A percentile compares a stretch with the other conserved stretches of the same genome.
Conservation (phyloP, 768 basidiomycete genomes). For the Phlebiopsis flavidoalba region DNA sequence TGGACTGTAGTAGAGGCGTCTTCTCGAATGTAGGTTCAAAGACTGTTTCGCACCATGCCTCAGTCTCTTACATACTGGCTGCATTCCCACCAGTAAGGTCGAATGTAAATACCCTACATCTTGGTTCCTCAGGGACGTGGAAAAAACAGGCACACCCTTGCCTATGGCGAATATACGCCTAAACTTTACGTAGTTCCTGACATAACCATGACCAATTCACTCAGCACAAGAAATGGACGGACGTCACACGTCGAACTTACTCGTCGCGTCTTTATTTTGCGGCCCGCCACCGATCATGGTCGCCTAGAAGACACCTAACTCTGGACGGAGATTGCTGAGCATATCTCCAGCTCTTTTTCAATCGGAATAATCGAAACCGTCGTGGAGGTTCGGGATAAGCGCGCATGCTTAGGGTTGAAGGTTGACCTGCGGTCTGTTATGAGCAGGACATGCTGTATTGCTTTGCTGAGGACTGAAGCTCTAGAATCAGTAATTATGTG, state of each 20-base stretch:
- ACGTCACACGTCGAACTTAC: constrained; percentile 33
- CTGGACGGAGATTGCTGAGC: constrained; percentile 52
- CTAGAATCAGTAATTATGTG: background rate
- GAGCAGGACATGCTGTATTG: constrained; percentile 55
- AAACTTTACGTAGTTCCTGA: constrained; percentile 61
- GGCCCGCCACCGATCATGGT: constrained; percentile 86
- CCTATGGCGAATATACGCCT: constrained; percentile 58
- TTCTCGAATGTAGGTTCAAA: constrained; percentile 16
- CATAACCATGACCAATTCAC: constrained; percentile 52
- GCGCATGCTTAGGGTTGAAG: background rate
- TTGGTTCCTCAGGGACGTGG: constrained; percentile 87
- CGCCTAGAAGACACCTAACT: constrained; percentile 80
- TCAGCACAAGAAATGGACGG: background rate
- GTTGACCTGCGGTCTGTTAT: constrained; percentile 79
- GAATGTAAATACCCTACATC: constrained; percentile 61
- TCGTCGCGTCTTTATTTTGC: constrained; percentile 52
- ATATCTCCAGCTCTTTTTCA: constrained; percentile 77
- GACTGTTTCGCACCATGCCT: constrained; percentile 5
- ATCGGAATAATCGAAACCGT: constrained; percentile 59
- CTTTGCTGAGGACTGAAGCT: background rate
- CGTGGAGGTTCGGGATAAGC: constrained; percentile 5
- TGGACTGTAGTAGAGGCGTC: constrained; percentile 12
- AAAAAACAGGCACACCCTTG: constrained; percentile 51
- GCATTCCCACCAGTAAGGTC: background rate
- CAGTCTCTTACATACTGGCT: background rate